Conservation (phyloP, 2,329 filamentous ascomycete species). For the Scopulariopsis brevicaulis region DNA sequence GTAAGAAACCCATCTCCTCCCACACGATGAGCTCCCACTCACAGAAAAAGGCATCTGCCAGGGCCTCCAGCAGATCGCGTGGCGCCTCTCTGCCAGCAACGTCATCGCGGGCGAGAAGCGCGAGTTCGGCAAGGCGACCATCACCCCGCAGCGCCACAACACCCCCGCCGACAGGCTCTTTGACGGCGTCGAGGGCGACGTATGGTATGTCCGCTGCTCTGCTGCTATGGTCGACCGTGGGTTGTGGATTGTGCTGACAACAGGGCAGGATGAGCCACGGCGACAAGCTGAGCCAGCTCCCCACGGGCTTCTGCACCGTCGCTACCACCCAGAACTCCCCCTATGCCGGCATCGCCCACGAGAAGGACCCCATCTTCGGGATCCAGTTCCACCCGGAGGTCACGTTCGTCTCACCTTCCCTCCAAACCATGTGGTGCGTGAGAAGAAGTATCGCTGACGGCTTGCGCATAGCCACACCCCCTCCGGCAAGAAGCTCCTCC, state of each 20-base stretch:
- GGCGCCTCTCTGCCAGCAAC: slow-evolving; percentile 49
- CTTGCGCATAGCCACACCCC: slow-evolving; percentile 41
- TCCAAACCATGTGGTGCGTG: background rate
- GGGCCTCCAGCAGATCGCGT: slow-evolving; percentile 53
- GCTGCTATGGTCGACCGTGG: background rate
- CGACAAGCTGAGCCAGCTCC: slow-evolving; percentile 71
- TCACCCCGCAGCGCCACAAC: slow-evolving; percentile 48
- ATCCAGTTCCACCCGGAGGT: slow-evolving; percentile 82
- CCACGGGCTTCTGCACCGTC: slow-evolving; percentile 60
- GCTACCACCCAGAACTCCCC: slow-evolving; percentile 66
- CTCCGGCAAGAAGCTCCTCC: slow-evolving; percentile 56
- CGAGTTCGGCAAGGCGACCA: slow-evolving; percentile 61
- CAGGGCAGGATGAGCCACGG: slow-evolving; percentile 63
- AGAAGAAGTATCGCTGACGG: background rate
- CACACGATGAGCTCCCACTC: background rate
- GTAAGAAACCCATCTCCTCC: slow-evolving; percentile 11
- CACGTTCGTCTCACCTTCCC: slow-evolving; percentile 12
- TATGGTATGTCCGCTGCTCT: background rate
- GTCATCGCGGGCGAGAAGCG: slow-evolving; percentile 26
- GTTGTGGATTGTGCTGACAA: background rate
- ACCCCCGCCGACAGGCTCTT: slow-evolving; percentile 70
- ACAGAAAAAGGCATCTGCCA: slow-evolving; percentile 43
- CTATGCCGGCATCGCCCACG: slow-evolving; percentile 69
- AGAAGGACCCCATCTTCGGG: slow-evolving; percentile 59
- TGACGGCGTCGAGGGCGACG: slow-evolving; percentile 51